Conservation (phyloP, 192 early-diverging fungal species). For the Spizellomyces punctatus region DNA sequence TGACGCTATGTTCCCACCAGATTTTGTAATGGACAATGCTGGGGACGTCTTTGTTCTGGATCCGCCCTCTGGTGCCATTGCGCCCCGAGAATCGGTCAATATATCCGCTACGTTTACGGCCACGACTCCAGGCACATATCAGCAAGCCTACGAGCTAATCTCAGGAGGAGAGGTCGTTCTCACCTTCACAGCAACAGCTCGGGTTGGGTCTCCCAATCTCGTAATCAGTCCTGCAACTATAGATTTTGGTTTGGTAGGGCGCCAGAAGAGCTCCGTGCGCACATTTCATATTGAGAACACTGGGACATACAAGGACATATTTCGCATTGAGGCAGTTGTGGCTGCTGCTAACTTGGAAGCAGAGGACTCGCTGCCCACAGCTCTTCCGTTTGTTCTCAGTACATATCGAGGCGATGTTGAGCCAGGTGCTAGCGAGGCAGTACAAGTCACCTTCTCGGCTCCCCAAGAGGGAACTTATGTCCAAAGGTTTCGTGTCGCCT, state of each 20-base stretch:
- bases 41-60: conserved; percentile 41
- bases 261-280: conserved; percentile 39
- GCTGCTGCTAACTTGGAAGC: conserved; percentile 6
- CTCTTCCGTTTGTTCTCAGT: conserved; percentile 38
- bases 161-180: conserved; percentile 55
- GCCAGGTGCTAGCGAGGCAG: conserved; percentile 30
- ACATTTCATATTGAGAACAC: conserved; percentile 50
- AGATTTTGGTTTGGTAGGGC: conserved; percentile 58
- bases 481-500: conserved; percentile 38
- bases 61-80: conserved; percentile 46
- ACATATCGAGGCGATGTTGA: conserved; percentile 40
- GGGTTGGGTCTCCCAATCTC: conserved; percentile 56
- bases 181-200: conserved; percentile 50
- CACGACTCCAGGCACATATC: conserved; percentile 44
- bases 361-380: conserved; percentile 8
- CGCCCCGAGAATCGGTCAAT: conserved; percentile 47
- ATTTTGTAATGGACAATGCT: conserved; percentile 22
- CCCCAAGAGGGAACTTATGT: conserved; percentile 46
- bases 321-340: conserved; percentile 45
- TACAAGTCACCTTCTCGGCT: conserved; percentile 50
- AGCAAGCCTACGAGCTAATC: conserved; percentile 51
- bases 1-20: conserved; percentile 40
- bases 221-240: conserved; percentile 34
- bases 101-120: conserved; percentile 47
- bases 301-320: conserved; percentile 53